Conservation (phyloP, 352 stramenopile species). For the Pythium apleroticum region DNA sequence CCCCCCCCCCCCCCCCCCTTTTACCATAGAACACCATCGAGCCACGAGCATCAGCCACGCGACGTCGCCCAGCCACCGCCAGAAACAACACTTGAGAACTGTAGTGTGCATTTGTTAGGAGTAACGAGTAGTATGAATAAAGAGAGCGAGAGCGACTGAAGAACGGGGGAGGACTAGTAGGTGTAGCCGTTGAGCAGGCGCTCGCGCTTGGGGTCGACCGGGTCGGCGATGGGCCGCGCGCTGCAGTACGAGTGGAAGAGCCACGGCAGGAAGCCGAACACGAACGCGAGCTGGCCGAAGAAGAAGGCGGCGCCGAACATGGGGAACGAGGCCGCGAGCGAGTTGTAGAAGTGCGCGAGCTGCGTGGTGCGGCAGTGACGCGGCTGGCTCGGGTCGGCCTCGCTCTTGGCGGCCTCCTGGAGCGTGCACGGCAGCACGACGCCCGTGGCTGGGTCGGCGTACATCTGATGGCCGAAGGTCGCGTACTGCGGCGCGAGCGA, state of each 20-base stretch:
- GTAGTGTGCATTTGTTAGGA: background rate
- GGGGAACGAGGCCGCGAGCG: conserved; percentile 63
- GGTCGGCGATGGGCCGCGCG: conserved; percentile 54
- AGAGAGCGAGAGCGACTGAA: background rate
- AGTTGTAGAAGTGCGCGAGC: conserved; percentile 81
- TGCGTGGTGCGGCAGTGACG: conserved; percentile 74
- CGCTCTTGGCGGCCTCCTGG: conserved; percentile 52
- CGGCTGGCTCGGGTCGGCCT: conserved; percentile 26
- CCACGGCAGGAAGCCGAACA: conserved; percentile 77
- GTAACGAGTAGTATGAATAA: conserved; percentile 1
- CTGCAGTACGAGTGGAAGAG: conserved; percentile 71
- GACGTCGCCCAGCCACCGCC: background rate
- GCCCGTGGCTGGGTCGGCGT: conserved; percentile 38
- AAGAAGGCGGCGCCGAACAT: conserved; percentile 80
- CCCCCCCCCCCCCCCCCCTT: no score
- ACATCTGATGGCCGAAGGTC: conserved; percentile 83
- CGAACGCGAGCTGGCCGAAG: conserved; percentile 69
- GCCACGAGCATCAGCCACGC: background rate
- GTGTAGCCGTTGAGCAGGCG: conserved; percentile 50
- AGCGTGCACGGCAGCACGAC: conserved; percentile 64
- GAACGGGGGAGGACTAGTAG: conserved; percentile 32
- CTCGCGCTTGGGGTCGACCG: conserved; percentile 67
- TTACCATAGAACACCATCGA: conserved; percentile 2
- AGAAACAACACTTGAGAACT: background rate
- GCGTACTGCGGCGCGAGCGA: conserved; percentile 84